Evolutionary conservation across 306 rosid genomes (phyloP).

Genomic region (Rosa rugosa): DNA sequence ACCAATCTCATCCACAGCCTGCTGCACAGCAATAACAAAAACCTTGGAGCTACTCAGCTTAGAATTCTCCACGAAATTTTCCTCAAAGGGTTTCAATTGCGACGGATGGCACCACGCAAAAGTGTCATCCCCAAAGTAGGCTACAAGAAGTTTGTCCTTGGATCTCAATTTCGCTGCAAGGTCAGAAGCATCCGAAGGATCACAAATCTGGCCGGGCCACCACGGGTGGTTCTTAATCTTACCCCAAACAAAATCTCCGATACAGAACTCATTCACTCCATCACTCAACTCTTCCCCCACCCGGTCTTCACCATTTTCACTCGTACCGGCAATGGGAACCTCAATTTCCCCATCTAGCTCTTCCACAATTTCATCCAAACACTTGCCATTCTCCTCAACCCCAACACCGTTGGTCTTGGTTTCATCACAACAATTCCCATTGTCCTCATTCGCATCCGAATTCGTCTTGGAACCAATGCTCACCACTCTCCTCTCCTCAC

Average conservation of each 20-base stretch:
- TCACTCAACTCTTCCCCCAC: constrained; percentile 39
- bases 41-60: constrained; percentile 44
- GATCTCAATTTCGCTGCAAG: constrained; percentile 51
- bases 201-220: constrained; percentile 82
- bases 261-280: constrained; percentile 34
- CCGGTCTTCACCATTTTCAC: constrained; percentile 35
- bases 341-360: constrained; percentile 29
- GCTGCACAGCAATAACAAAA: constrained; percentile 60
- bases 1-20: constrained; percentile 61
- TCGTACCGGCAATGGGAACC: constrained; percentile 40
- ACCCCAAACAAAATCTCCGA: constrained; percentile 90
- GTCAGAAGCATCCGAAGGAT: constrained; percentile 57
- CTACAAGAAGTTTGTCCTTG: constrained; percentile 50
- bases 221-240: constrained; percentile 70
- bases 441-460: constrained; percentile 14
- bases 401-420: neutral
- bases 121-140: constrained; percentile 70
- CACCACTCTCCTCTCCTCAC: constrained; percentile 16
- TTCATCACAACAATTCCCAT: neutral
- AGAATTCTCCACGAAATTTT: constrained; percentile 55
- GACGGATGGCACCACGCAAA: constrained; percentile 85
- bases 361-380: constrained; percentile 23
- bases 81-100: constrained; percentile 66
- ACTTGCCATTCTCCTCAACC: constrained; percentile 20
- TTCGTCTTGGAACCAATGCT: neutral